Evolutionary conservation across 257 asterid species (phyloP), one percentile per base, ranked within the genome.

Genomic region (Mitragyna speciosa): DNA sequence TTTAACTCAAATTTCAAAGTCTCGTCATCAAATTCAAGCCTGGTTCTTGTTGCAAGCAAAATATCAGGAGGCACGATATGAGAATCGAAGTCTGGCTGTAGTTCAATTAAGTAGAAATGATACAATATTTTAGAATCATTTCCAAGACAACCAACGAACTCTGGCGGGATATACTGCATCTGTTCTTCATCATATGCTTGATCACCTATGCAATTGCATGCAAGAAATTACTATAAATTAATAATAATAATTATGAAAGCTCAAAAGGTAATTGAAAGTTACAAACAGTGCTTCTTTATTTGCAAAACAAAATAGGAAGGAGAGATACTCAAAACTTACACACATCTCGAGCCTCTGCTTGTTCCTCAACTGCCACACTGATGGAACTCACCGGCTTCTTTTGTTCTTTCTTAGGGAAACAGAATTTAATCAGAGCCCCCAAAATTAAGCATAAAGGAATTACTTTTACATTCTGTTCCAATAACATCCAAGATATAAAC

Each of bases 21-120:
- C 70, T 86, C 88, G 0, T 83, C 84, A 71, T 85, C 93, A 70
- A 51, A 59, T 31, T 86, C 90, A 28, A 93, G 90, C 88, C 72
- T 85, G 7, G 79, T 68, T 54, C 85, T 90, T 76, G 85, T 82
- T 36, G 93, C 96, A 81, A 95, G 88, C 68, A 92, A 45, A 69
- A 90, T 73, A 20, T 82, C 84, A 47, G 76, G 92, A 71, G 87
- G 88, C 83, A 84, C 81, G 77, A 87, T 85, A 72, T 80, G 85
- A 69, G 82, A 77, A 20, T 74, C 43, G 20, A 87, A 83, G 59
- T 67, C 73, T 2, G 81, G 84, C 59, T 83, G 69, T 43, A 95
- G 82, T 81, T 88, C 86, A 74, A 93, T 84, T 47, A 81, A 74
- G 85, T 93, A 92, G 84, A 87, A 91, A 16, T 86, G 73, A 76